These are phyloP conservation scores for Scheffersomyces insectosa DNA, from an alignment of 1,139 yeast genomes.

Conservation along the genomic window DNA sequence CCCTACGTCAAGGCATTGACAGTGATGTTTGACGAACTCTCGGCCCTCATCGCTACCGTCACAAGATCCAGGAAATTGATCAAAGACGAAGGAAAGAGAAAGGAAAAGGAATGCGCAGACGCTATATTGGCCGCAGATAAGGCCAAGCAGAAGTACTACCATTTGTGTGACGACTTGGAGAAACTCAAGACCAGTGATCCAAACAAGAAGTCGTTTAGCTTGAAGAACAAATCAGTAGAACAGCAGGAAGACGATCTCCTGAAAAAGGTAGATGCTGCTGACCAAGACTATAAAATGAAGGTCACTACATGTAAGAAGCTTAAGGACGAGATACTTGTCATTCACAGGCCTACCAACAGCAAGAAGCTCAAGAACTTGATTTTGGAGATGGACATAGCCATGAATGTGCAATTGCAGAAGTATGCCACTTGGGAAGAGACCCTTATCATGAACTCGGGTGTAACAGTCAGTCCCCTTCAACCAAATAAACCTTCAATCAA, in stretches of 20 bases:
- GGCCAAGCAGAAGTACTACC: conserved; percentile 79
- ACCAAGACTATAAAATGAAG: conserved; percentile 77
- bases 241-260: conserved; percentile 93
- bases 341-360: conserved; percentile 77
- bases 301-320: conserved; percentile 72
- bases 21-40: conserved; percentile 82
- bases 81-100: conserved; percentile 79
- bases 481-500: conserved; percentile 62
- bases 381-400: conserved; percentile 84
- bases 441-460: conserved; percentile 79
- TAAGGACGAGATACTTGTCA: conserved; percentile 70
- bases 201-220: conserved; percentile 73
- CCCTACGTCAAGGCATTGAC: conserved; percentile 79
- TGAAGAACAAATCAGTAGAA: conserved; percentile 74
- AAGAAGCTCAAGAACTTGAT: conserved; percentile 74
- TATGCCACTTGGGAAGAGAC: conserved; percentile 88
- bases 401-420: conserved; percentile 84
- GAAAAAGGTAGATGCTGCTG: conserved; percentile 79
- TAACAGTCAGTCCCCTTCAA: conserved; percentile 70
- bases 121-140: conserved; percentile 83
- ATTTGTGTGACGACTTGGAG: conserved; percentile 84
- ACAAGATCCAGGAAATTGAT: conserved; percentile 69
- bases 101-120: conserved; percentile 82
- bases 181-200: conserved; percentile 81
- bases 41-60: conserved; percentile 69